These are phyloP conservation scores for Pyrus hybrid DNA, from an alignment of 331 rosid genomes.

Conservation along the genomic window DNA sequence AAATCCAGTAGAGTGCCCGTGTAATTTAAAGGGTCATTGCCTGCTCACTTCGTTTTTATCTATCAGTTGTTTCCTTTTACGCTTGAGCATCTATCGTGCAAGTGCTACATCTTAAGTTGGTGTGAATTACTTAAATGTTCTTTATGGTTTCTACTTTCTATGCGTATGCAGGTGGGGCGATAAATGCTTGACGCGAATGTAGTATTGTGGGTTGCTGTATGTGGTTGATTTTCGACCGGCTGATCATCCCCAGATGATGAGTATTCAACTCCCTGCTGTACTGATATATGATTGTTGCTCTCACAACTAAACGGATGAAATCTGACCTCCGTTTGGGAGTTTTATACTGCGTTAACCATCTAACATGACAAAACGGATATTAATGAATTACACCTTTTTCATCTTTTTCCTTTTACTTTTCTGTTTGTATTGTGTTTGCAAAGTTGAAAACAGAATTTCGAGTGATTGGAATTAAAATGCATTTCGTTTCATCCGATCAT, in stretches of 20 bases:
- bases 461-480: background rate
- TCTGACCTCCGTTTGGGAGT: conserved; percentile 1
- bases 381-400: background rate
- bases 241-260: conserved; percentile 8
- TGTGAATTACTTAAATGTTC: background rate
- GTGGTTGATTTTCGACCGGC: conserved; percentile 10
- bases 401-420: background rate
- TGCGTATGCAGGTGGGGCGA: conserved; percentile 20
- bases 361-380: background rate
- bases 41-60: background rate
- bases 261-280: conserved; percentile 6
- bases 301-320: conserved; percentile 6
- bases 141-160: background rate
- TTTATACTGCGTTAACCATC: background rate
- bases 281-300: background rate
- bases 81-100: background rate
- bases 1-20: background rate
- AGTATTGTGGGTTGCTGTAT: conserved; percentile 9
- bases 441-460: background rate
- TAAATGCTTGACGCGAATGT: background rate
- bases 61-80: background rate
- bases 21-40: background rate
- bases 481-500: background rate
- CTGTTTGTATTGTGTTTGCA: background rate
- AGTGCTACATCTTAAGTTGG: background rate